Evolutionary conservation across 176 grass and related monocot species (phyloP).

Genomic region (Musa beccarii): DNA sequence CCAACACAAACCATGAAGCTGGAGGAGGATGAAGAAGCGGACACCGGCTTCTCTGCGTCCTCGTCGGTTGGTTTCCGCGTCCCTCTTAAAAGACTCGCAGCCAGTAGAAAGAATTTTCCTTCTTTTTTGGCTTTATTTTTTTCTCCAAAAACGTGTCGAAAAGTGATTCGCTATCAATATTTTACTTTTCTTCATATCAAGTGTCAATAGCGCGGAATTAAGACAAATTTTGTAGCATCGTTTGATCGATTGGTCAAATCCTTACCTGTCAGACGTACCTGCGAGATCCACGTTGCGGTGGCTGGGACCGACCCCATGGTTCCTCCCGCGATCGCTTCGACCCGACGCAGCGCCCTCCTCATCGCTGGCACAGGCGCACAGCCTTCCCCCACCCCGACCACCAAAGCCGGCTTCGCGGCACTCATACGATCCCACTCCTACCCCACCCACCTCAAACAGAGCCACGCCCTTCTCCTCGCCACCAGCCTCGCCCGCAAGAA

Average conservation of each 20-base stretch:
- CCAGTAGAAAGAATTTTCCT: neutral
- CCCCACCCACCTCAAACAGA: neutral
- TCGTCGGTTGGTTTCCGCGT: no score
- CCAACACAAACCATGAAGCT: no score
- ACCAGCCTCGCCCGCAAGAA: constrained; percentile 15
- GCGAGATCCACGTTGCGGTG: neutral
- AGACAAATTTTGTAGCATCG: no score
- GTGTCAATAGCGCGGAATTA: no score
- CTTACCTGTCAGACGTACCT: neutral
- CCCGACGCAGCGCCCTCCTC: neutral
- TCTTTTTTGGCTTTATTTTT: neutral
- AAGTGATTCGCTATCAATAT: neutral
- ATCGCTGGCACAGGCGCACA: neutral
- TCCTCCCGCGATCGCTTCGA: neutral
- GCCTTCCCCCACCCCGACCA: neutral
- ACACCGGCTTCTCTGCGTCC: no score
- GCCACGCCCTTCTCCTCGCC: constrained; percentile 13
- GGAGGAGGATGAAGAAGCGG: no score
- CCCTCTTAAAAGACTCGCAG: no score
- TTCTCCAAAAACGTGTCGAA: neutral
- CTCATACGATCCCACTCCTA: neutral
- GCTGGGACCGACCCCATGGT: neutral
- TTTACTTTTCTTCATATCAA: no score
- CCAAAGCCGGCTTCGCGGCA: constrained; percentile 11
- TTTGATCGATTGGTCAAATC: no score